Evolutionary conservation across 2,329 filamentous ascomycete species (phyloP).

Genomic region (Colletotrichum tabaci): DNA sequence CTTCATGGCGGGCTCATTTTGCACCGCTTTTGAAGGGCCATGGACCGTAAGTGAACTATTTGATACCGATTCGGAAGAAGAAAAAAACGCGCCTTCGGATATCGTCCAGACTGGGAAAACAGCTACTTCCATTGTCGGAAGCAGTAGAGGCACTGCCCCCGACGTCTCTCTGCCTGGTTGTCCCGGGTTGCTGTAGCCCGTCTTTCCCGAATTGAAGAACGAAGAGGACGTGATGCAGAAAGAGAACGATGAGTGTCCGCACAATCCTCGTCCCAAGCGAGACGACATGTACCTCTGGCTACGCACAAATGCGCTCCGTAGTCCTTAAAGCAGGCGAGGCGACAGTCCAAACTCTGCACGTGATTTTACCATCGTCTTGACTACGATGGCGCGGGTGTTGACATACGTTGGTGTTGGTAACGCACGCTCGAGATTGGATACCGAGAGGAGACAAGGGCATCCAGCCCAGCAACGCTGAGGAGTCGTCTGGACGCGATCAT

Average conservation of each 20-base stretch:
- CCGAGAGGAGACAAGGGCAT: not conserved
- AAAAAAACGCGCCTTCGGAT: too few species aligned
- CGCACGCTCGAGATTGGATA: not conserved
- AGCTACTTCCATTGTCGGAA: not conserved
- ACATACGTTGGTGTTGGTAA: not conserved
- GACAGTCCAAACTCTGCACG: too few species aligned
- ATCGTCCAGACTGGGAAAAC: too few species aligned
- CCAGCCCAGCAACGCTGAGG: not conserved
- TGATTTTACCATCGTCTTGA: not conserved
- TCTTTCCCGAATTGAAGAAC: not conserved
- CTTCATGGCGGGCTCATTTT: too few species aligned
- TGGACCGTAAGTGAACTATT: too few species aligned
- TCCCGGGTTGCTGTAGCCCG: not conserved
- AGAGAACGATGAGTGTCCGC: not conserved
- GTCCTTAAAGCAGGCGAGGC: not conserved
- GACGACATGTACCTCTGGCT: not conserved
- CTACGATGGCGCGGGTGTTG: not conserved
- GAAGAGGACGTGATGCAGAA: not conserved
- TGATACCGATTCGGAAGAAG: too few species aligned
- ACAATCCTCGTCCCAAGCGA: too few species aligned
- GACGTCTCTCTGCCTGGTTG: not conserved
- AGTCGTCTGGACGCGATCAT: not conserved
- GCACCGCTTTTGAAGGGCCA: too few species aligned
- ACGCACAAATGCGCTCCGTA: not conserved
- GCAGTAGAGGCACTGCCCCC: not conserved